Percentiles rank a stretch among this genome's conserved stretches.
Conservation (phyloP, 352 stramenopile genomes). For the Phytophthora kernoviae region DNA sequence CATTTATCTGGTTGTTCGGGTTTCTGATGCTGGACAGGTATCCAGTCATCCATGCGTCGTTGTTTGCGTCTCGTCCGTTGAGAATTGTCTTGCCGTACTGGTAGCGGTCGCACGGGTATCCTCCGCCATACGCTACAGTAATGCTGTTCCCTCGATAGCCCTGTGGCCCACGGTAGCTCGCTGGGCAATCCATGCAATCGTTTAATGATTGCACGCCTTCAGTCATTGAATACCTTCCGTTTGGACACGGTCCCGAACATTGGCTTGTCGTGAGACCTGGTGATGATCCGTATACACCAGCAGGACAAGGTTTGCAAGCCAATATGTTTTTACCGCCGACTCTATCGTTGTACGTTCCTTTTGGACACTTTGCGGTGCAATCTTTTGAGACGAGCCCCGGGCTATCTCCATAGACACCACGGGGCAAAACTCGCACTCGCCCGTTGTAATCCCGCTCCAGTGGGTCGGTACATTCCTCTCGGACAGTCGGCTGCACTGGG, state of each 20-base stretch:
- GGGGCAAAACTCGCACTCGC: constrained; percentile 74
- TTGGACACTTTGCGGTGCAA: constrained; percentile 74
- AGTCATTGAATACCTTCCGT: constrained; percentile 72
- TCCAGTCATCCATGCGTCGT: constrained; percentile 33
- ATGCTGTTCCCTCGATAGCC: constrained; percentile 63
- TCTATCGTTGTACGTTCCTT: constrained; percentile 73
- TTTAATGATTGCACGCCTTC: constrained; percentile 56
- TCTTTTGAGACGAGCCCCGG: constrained; percentile 61
- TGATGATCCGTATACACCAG: constrained; percentile 62
- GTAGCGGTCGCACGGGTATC: constrained; percentile 67
- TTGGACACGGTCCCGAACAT: constrained; percentile 66
- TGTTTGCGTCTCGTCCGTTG: constrained; percentile 42
- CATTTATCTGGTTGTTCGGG: constrained; percentile 29
- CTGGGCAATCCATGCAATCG: constrained; percentile 63
- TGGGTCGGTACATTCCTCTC: constrained; percentile 66
- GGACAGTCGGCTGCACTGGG: constrained; percentile 50
- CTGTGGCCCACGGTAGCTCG: constrained; percentile 63
- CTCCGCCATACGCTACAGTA: constrained; percentile 38
- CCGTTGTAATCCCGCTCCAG: constrained; percentile 48
- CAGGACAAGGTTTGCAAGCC: constrained; percentile 69
- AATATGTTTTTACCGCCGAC: constrained; percentile 59
- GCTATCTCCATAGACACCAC: constrained; percentile 74
- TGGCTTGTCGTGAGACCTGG: constrained; percentile 56
- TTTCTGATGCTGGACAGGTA: constrained; percentile 30
- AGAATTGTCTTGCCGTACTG: constrained; percentile 51